phyloP scores from a whole-genome alignment of 1,139 yeast genomes.

The Candida sp. region DNA sequence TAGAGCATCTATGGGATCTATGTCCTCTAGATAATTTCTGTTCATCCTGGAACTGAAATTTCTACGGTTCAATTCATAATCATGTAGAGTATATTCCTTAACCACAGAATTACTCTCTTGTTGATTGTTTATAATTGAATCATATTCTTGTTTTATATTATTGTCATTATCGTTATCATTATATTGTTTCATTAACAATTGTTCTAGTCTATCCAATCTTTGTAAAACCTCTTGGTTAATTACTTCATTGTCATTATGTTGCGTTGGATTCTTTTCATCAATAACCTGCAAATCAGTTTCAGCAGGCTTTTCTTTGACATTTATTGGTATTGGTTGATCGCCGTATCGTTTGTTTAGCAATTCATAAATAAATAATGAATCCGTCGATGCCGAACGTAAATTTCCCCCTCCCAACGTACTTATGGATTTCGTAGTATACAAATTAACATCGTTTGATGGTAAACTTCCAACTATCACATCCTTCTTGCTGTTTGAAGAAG shows the following conservation, averaged over 20 bases:
- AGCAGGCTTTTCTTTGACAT: constrained; percentile 1
- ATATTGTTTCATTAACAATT: constrained; percentile 3
- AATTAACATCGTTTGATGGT: neutral
- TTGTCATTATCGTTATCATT: neutral
- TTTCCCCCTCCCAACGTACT: constrained; percentile 25
- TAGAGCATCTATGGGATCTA: constrained; percentile 15
- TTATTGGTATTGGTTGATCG: neutral
- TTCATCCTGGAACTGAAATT: neutral
- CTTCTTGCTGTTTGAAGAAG: constrained; percentile 1
- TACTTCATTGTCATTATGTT: constrained; percentile 2
- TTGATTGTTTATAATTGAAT: neutral
- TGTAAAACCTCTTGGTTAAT: constrained; percentile 6
- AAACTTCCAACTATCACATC: neutral
- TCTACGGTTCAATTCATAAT: neutral
- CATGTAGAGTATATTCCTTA: neutral
- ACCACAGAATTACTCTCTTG: constrained; percentile 1
- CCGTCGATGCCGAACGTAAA: constrained; percentile 33
- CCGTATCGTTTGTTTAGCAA: constrained; percentile 25
- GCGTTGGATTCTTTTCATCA: constrained; percentile 5
- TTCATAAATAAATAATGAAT: constrained; percentile 32
- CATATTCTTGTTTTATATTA: neutral
- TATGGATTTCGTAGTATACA: constrained; percentile 15
- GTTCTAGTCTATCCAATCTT: constrained; percentile 7
- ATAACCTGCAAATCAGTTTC: constrained; percentile 1
- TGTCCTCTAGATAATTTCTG: neutral